These are phyloP conservation scores for Ustilago shanxiensis DNA, from an alignment of 1,284 basidiomycete species.

Conservation along the genomic window DNA sequence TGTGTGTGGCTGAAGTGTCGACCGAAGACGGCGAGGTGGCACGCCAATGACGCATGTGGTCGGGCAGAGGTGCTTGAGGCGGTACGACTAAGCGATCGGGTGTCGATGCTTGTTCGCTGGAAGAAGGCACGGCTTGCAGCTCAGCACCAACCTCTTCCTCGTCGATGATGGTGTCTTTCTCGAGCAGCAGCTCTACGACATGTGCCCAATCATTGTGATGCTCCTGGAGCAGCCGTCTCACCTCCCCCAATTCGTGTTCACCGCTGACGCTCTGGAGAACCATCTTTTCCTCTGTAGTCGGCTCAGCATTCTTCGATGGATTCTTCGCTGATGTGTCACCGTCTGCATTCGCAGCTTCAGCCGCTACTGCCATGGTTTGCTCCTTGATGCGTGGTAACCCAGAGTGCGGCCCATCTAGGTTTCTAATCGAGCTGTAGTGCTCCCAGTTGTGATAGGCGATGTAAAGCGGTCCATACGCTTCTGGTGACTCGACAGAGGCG, in stretches of 20 bases:
- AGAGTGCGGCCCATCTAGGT: conserved; percentile 83
- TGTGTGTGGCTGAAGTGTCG: conserved; percentile 56
- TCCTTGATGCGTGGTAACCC: conserved; percentile 81
- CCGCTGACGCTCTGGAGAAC: conserved; percentile 57
- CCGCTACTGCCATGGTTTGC: conserved; percentile 30
- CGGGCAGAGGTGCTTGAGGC: conserved; percentile 48
- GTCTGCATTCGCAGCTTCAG: conserved; percentile 25
- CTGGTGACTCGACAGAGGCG: conserved; percentile 20
- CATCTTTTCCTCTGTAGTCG: conserved; percentile 50
- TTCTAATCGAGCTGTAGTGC: conserved; percentile 91
- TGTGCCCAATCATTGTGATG: conserved; percentile 55
- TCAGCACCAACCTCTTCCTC: conserved; percentile 48
- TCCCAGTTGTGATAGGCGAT: conserved; percentile 86
- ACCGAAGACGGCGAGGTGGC: conserved; percentile 59
- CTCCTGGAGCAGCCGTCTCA: conserved; percentile 45
- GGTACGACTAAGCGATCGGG: conserved; percentile 24
- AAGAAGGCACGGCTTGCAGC: conserved; percentile 30
- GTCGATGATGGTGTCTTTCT: conserved; percentile 44
- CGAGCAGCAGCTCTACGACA: conserved; percentile 53
- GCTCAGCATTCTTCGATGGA: conserved; percentile 18
- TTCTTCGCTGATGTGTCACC: conserved; percentile 4
- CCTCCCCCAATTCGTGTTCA: conserved; percentile 33
- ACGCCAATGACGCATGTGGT: conserved; percentile 58
- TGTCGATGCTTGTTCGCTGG: not conserved
- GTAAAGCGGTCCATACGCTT: conserved; percentile 64